Percentiles rank a stretch among this genome's conserved stretches.
Evolutionary conservation across 2,329 filamentous ascomycete genomes (phyloP).

Genomic region (Coleophoma crateriformis): DNA sequence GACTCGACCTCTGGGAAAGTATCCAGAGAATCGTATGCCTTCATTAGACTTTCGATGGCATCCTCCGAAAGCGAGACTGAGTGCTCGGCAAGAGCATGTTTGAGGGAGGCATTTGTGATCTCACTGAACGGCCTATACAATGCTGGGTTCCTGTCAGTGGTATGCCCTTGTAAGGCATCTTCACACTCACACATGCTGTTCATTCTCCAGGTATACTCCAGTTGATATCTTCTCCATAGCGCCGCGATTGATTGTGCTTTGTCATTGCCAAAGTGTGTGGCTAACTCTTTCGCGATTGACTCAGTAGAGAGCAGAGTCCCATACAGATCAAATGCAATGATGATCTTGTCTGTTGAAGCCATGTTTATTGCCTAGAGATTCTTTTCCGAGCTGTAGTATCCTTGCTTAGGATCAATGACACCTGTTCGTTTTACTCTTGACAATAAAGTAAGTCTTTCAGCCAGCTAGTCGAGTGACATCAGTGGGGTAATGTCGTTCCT

Average conservation of each 20-base stretch:
- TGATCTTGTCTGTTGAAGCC: slow-evolving; percentile 27
- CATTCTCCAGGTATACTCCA: slow-evolving; percentile 73
- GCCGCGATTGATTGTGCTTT: slow-evolving; percentile 50
- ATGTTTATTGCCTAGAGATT: slow-evolving; percentile 1
- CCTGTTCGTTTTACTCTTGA: too few species aligned
- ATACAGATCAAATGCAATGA: slow-evolving; percentile 71
- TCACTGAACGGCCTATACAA: slow-evolving; percentile 55
- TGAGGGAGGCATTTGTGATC: slow-evolving; percentile 57
- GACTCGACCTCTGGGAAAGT: slow-evolving; percentile 58
- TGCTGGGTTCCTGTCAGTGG: slow-evolving; percentile 33
- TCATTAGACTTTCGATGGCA: slow-evolving; percentile 48
- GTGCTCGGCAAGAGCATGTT: slow-evolving; percentile 58
- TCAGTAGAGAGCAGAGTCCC: slow-evolving; percentile 69
- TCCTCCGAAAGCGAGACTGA: slow-evolving; percentile 35
- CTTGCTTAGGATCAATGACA: too few species aligned
- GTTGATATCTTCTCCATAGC: slow-evolving; percentile 63
- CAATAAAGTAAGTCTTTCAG: too few species aligned
- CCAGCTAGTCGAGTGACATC: too few species aligned
- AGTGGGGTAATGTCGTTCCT: too few species aligned
- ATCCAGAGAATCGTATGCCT: slow-evolving; percentile 57
- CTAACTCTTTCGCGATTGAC: slow-evolving; percentile 57
- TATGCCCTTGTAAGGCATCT: neutral
- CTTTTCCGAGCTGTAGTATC: too few species aligned
- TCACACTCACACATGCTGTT: slow-evolving; percentile 63
- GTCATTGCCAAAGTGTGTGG: slow-evolving; percentile 49